Evolutionary conservation across 768 basidiomycete species (phyloP), one percentile per base, ranked within the genome.

Genomic region (Tylopilus subfusipes): DNA sequence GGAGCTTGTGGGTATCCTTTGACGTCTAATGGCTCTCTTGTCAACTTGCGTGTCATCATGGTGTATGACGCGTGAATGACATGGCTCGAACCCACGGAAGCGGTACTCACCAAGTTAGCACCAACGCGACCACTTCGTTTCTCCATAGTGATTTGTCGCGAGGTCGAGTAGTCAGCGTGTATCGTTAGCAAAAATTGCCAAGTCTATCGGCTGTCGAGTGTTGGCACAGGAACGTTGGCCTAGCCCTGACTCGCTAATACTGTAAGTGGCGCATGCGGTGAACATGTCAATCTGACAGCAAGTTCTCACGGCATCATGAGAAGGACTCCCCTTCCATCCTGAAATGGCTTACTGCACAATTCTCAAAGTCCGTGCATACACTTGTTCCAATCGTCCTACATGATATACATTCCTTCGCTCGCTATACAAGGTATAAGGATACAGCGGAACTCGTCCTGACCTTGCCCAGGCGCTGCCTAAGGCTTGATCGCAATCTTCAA

Each of bases 401-500:
- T 3, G 25, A 25, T 3, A 14, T 40, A 50, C 33, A 51, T 18
- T 38, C 19, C 16, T 56, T 42, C 30, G 29, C 42, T 14, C 21
- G 43, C 40, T 39, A 44, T 54, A 61, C 61, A 57, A 56, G 51
- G 50, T 67, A 67, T 60, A 59, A 51, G n/a, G 50, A 63, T 66
- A 67, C 58, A 57, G 33, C 18, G 51, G 14, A 33, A 36, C 29
- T 39, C 16, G 13, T 7, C 24, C 16, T 21, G 42, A 38, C 21
- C 21, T 16, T 22, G 21, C 21, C 40, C 42, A 44, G 51, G 50
- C 19, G 9, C 47, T 24, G 42, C 54, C 52, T 61, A 83, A 42
- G 84, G 83, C 67, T 78, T 83, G 59, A 85, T 80, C 16, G 75
- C 79, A 59, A 85, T 84, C 68, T 85, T 85, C 58, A 83, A 65